Conservation (phyloP, 2,329 filamentous ascomycete genomes). For the Leptographium radiaticola region DNA sequence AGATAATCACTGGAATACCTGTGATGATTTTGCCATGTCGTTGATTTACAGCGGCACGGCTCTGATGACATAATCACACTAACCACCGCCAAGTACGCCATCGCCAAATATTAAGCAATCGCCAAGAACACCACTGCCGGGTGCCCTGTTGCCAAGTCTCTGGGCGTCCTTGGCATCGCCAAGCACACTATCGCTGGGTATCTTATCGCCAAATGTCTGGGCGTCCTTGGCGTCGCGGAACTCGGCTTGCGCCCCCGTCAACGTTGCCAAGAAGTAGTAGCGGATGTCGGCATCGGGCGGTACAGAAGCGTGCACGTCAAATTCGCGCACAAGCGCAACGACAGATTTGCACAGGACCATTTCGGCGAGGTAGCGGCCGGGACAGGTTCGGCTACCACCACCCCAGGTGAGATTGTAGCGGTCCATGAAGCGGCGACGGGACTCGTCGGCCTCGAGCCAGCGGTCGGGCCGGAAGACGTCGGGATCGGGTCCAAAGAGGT, state of each 20-base stretch:
- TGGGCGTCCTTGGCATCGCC: too few species aligned
- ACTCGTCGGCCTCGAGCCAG: constrained; percentile 26
- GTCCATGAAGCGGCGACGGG: constrained; percentile 26
- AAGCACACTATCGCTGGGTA: too few species aligned
- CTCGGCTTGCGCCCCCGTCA: constrained; percentile 30
- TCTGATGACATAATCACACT: too few species aligned
- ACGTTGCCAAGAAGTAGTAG: constrained; percentile 39
- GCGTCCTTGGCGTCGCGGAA: constrained; percentile 16
- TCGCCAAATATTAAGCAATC: too few species aligned
- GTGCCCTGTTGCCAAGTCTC: too few species aligned
- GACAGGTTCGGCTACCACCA: constrained; percentile 35
- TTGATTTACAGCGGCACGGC: too few species aligned
- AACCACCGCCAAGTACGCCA: too few species aligned
- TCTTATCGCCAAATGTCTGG: too few species aligned
- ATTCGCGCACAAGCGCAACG: constrained; percentile 26
- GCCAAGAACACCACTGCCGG: too few species aligned
- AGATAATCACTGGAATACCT: too few species aligned
- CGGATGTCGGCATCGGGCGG: constrained; percentile 25
- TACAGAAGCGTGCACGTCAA: constrained; percentile 27
- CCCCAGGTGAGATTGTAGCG: constrained; percentile 37
- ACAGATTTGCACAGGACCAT: constrained; percentile 33
- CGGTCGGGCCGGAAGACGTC: constrained; percentile 30
- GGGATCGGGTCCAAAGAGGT: constrained; percentile 34
- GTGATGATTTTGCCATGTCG: too few species aligned
- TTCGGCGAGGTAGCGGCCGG: constrained; percentile 37